phyloP scores from a whole-genome alignment of 1,284 basidiomycete species.

The Schizophyllum amplum region DNA sequence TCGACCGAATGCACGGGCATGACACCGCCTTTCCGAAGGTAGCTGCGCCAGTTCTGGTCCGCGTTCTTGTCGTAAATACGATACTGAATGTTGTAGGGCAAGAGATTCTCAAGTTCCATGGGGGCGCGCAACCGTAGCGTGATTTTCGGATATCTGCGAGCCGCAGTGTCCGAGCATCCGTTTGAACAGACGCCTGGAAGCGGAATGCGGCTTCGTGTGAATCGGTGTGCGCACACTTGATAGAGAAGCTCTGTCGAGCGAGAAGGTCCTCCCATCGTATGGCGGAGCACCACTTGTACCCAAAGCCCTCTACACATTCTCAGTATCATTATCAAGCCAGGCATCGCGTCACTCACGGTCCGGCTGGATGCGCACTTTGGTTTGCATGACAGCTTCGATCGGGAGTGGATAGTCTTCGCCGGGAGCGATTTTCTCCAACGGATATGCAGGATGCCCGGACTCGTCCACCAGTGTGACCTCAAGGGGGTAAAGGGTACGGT shows the following conservation, averaged over 20 bases:
- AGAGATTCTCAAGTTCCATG: conserved; percentile 91
- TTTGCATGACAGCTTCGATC: conserved; percentile 83
- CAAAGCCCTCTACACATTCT: conserved; percentile 71
- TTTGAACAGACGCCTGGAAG: conserved; percentile 90
- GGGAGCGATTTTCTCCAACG: conserved; percentile 79
- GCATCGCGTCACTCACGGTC: conserved; percentile 58
- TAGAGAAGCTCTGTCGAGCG: conserved; percentile 68
- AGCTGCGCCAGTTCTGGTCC: conserved; percentile 88
- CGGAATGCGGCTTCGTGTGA: conserved; percentile 87
- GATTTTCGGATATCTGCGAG: conserved; percentile 79
- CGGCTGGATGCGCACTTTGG: conserved; percentile 83
- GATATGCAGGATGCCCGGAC: conserved; percentile 73
- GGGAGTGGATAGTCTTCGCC: conserved; percentile 90
- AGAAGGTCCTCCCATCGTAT: conserved; percentile 90
- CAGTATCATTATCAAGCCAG: conserved; percentile 5
- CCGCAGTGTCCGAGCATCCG: conserved; percentile 58
- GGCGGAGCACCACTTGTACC: conserved; percentile 90
- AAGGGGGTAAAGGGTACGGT: conserved; percentile 87
- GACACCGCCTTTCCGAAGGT: conserved; percentile 87
- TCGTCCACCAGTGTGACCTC: conserved; percentile 90
- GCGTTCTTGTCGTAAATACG: conserved; percentile 95
- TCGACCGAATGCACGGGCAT: conserved; percentile 98
- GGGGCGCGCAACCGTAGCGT: conserved; percentile 89
- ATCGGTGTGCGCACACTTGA: conserved; percentile 83
- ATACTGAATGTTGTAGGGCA: conserved; percentile 95